phyloP scores from a whole-genome alignment of 2,329 filamentous ascomycete genomes.

The Scolecobasidium constrictum region DNA sequence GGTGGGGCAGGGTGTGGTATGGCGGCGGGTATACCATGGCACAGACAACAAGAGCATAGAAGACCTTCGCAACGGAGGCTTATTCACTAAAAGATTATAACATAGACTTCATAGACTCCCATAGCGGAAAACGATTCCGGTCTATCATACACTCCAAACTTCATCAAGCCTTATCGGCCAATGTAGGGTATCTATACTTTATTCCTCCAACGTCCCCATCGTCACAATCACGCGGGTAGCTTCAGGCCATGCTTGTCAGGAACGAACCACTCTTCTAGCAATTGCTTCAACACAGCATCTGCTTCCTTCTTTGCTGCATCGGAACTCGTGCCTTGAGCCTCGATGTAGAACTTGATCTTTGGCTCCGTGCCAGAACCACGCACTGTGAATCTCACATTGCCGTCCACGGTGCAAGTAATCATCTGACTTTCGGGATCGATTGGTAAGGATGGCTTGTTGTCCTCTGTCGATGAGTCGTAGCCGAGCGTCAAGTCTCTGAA shows the following conservation, averaged over 20 bases:
- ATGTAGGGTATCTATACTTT: too few relatives aligned
- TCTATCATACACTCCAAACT: too few relatives aligned
- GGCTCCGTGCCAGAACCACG: conserved; percentile 54
- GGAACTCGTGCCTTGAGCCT: conserved; percentile 31
- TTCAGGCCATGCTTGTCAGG: conserved; percentile 16
- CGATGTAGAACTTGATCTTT: conserved; percentile 53
- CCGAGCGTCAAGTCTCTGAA: conserved; percentile 54
- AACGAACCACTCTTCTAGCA: conserved; percentile 40
- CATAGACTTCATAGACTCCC: too few relatives aligned
- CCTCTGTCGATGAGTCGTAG: conserved; percentile 43
- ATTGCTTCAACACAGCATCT: conserved; percentile 32
- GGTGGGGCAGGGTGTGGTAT: conserved; percentile 75
- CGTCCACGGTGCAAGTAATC: conserved; percentile 50
- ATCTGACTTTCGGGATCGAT: conserved; percentile 49
- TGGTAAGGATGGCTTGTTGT: conserved; percentile 44
- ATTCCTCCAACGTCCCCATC: too few relatives aligned
- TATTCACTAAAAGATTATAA: too few relatives aligned
- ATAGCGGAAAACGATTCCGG: too few relatives aligned
- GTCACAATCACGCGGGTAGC: neutral
- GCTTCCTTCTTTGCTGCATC: conserved; percentile 33
- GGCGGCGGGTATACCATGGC: conserved; percentile 60
- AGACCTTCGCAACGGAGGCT: too few relatives aligned
- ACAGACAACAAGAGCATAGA: too few relatives aligned
- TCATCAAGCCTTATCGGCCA: too few relatives aligned
- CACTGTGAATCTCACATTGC: conserved; percentile 46